Evolutionary conservation across 371 early-diverging fungal species (phyloP), one percentile per base, ranked within the genome.

Genomic region (Syncephalastrum racemosum): DNA sequence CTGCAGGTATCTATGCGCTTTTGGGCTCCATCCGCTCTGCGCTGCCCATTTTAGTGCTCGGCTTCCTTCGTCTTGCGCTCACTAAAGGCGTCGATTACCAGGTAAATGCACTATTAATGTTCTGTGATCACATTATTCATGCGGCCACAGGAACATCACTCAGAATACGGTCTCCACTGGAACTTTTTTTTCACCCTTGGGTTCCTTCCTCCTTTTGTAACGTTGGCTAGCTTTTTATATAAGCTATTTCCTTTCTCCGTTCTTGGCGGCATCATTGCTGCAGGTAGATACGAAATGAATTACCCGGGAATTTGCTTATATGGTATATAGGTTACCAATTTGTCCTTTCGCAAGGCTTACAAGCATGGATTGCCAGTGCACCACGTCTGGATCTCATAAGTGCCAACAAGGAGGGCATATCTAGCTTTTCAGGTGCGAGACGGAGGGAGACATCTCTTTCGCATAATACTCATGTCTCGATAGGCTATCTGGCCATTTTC

Each of bases 91-190:
- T 90, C 5, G 89, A 95, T 64, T 98, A 98, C 63, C 95, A 83
- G 64, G 77, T 68, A 48, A 46, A 10, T 10, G 1, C 10, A 31
- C 36, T 31, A 31, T 10, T 2, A 10, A 8, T 31, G 10, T 7
- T 39, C 39, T 58, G 42, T 36, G 44, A 22, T 60, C 22, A 68
- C 58, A 56, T 71, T 48, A 19, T 31, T 31, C 10, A 31, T 31
- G 2, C 36, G 15, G 0, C n/a, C 4, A 4, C 52, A 94, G 84
- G 93, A 94, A 52, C 95, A 96, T 65, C 91, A 89, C 10, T 83
- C 92, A 2, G 98, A 98, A 71, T 98, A 98, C 66, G 98, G 98
- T 19, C 82, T 94, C 46, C 98, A 98, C 62, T 98, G 98, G 98
- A 98, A 98, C 78, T 98, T 98, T 67, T 98, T 97, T 67, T 82